Conservation (phyloP, 352 stramenopile genomes). For the Phytophthora cryptogea region DNA sequence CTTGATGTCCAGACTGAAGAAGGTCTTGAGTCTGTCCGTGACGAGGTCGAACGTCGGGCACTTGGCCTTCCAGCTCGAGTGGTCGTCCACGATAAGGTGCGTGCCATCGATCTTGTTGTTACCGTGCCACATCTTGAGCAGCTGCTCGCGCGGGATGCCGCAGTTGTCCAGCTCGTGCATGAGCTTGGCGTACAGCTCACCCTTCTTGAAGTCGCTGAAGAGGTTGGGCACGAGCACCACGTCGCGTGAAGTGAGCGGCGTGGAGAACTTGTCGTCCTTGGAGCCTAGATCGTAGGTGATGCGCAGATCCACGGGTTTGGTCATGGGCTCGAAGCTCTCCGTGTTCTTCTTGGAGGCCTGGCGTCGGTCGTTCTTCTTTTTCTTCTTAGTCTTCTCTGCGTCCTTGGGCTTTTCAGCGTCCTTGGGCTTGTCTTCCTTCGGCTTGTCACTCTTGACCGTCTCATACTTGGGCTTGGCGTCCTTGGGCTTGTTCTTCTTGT, state of each 20-base stretch:
- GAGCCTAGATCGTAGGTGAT: constrained; percentile 69
- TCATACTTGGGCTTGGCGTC: constrained; percentile 9
- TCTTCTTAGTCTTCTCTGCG: constrained; percentile 42
- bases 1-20: constrained; percentile 89
- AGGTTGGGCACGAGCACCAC: constrained; percentile 73
- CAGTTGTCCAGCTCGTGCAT: constrained; percentile 66
- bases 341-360: constrained; percentile 75
- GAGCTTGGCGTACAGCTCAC: constrained; percentile 73
- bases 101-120: constrained; percentile 92
- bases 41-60: constrained; percentile 86
- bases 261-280: constrained; percentile 62
- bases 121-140: constrained; percentile 86
- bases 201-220: constrained; percentile 76
- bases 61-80: constrained; percentile 73
- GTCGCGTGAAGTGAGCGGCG: constrained; percentile 60
- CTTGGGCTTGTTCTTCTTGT: constrained; percentile 20
- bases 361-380: constrained; percentile 42
- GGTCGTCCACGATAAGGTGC: constrained; percentile 93
- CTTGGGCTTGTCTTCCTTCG: constrained; percentile 26
- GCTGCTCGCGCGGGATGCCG: constrained; percentile 60
- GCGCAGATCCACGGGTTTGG: constrained; percentile 68
- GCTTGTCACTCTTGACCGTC: constrained; percentile 13
- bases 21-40: constrained; percentile 79
- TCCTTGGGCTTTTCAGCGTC: constrained; percentile 7
- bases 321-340: constrained; percentile 77